These are phyloP conservation scores for Sarocladiaceae sp. DNA, from an alignment of 2,329 filamentous ascomycete genomes.

Conservation along the genomic window DNA sequence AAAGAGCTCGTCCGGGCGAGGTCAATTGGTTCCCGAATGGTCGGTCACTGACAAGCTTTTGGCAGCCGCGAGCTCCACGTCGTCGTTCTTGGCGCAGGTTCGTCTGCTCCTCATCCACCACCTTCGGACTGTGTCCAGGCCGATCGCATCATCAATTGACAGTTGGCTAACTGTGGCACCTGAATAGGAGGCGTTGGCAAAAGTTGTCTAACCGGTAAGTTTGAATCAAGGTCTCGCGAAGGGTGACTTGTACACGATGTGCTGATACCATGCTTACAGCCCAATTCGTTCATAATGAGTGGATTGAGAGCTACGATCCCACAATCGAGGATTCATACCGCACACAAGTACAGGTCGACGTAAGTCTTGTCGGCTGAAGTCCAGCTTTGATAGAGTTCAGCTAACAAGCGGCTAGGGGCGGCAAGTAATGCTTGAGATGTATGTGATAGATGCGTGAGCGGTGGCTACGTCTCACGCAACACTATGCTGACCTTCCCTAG, in stretches of 20 bases:
- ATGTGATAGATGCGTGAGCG: conserved; percentile 27
- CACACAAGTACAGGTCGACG: conserved; percentile 74
- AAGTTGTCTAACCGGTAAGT: conserved; percentile 80
- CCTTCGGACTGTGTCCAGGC: conserved; percentile 26
- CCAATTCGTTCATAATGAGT: conserved; percentile 90
- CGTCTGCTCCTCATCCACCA: conserved; percentile 24
- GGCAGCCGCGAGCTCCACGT: conserved; percentile 71
- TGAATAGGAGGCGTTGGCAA: conserved; percentile 77
- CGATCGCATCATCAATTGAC: too few relatives aligned
- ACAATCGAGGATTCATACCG: conserved; percentile 75
- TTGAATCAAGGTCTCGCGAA: neutral
- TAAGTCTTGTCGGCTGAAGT: conserved; percentile 40
- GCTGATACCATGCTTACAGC: conserved; percentile 39
- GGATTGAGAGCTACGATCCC: conserved; percentile 82
- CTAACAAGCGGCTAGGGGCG: conserved; percentile 55
- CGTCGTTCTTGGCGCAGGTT: conserved; percentile 75
- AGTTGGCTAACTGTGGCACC: too few relatives aligned
- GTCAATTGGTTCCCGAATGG: too few relatives aligned
- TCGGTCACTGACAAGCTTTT: conserved; percentile 11
- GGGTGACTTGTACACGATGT: neutral
- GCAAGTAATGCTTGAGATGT: conserved; percentile 87
- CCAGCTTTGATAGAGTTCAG: conserved; percentile 9
- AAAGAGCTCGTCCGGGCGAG: neutral
- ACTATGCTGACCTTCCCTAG: conserved; percentile 31
- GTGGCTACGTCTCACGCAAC: neutral